These are phyloP conservation scores for Eucalyptus curtisii DNA, from an alignment of 345 rosid species.

Conservation along the genomic window DNA sequence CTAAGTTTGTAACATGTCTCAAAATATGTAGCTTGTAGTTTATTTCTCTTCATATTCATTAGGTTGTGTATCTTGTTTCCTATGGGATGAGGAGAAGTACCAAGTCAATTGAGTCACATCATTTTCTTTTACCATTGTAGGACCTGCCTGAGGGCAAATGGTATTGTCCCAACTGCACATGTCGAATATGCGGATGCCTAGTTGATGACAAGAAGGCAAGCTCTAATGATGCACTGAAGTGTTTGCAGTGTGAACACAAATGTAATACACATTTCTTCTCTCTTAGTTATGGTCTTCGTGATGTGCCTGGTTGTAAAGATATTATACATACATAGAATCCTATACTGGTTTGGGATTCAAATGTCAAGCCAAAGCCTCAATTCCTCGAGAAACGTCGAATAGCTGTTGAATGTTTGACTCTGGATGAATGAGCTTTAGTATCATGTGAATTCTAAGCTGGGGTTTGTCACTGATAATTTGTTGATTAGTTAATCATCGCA, in stretches of 20 bases:
- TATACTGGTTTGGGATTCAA: not conserved
- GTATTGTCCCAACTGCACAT: constrained; percentile 91
- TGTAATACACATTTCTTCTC: constrained; percentile 30
- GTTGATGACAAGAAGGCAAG: constrained; percentile 38
- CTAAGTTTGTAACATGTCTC: not conserved
- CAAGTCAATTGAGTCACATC: not conserved
- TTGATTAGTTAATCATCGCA: not conserved
- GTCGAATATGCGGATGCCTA: constrained; percentile 64
- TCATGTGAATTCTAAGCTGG: not conserved
- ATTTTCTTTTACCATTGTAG: constrained; percentile 19
- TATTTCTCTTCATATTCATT: not conserved
- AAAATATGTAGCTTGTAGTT: not conserved
- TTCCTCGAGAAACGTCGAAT: not conserved
- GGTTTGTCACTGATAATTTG: not conserved
- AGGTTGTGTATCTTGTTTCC: not conserved
- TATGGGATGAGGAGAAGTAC: not conserved
- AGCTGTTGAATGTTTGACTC: not conserved
- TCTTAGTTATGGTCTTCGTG: not conserved
- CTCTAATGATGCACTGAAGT: constrained; percentile 37
- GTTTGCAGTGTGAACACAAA: constrained; percentile 83
- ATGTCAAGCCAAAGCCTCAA: not conserved
- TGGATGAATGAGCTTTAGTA: not conserved
- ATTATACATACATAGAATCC: not conserved
- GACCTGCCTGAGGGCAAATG: constrained; percentile 89
- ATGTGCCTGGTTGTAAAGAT: not conserved